These are phyloP conservation scores for Aspergillus diversus DNA, from an alignment of 495 filamentous ascomycete species.

Conservation along the genomic window DNA sequence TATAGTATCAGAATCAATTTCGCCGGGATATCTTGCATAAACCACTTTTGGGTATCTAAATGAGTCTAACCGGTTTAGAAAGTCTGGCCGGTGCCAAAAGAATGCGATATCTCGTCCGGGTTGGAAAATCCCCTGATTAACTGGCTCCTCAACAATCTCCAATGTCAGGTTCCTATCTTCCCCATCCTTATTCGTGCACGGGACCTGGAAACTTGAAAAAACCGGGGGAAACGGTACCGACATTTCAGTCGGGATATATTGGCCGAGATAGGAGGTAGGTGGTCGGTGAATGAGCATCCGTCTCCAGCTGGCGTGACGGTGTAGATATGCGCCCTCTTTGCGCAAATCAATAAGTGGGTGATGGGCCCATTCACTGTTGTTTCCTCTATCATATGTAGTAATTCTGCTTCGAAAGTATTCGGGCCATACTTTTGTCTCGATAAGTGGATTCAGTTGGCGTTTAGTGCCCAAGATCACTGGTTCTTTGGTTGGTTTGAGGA, in stretches of 20 bases:
- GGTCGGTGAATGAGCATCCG: slow-evolving; percentile 10
- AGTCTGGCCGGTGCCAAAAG: not conserved
- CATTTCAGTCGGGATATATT: not conserved
- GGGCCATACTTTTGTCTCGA: not conserved
- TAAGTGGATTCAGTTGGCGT: not conserved
- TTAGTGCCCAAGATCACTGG: not conserved
- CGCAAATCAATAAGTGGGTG: not conserved
- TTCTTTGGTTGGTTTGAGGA: not conserved
- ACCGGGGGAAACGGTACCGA: not conserved
- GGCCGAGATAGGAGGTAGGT: not conserved
- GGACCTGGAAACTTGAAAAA: not conserved
- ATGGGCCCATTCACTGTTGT: not conserved
- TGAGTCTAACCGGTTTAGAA: not conserved
- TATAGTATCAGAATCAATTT: not conserved
- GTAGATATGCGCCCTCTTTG: slow-evolving; percentile 6
- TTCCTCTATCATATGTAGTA: not conserved
- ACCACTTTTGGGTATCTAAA: not conserved
- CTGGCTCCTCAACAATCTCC: not conserved
- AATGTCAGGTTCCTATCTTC: not conserved
- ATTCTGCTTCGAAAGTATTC: not conserved
- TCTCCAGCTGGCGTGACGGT: slow-evolving; percentile 21
- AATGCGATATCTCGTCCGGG: not conserved
- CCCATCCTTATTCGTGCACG: not conserved
- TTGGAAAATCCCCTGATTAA: not conserved
- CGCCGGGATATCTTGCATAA: not conserved